phyloP scores from a whole-genome alignment of 2,329 filamentous ascomycete species.

The Parastagonospora nodorum region DNA sequence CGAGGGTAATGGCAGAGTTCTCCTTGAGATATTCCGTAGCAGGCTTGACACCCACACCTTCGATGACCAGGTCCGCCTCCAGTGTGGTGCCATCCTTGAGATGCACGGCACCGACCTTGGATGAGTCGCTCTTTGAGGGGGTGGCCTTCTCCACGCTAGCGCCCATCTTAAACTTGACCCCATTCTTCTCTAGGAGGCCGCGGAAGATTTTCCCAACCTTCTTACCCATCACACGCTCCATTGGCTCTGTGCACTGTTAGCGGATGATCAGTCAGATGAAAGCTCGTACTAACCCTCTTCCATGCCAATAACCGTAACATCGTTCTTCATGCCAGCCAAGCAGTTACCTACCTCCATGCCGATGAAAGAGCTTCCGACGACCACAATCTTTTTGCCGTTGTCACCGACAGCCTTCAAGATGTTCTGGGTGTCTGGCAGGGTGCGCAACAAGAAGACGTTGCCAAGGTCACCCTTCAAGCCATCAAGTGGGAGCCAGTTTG shows the following conservation, averaged over 20 bases:
- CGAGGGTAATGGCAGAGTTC: constrained; percentile 71
- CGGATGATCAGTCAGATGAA: neutral
- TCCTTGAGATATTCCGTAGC: constrained; percentile 81
- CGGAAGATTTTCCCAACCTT: constrained; percentile 82
- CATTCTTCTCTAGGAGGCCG: constrained; percentile 78
- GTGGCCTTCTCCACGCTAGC: constrained; percentile 83
- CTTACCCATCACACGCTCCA: constrained; percentile 84
- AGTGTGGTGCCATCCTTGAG: constrained; percentile 86
- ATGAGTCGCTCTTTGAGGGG: constrained; percentile 68
- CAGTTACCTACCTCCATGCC: constrained; percentile 95
- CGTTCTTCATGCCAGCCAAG: constrained; percentile 75
- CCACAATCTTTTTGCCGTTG: constrained; percentile 87
- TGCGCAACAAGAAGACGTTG: constrained; percentile 86
- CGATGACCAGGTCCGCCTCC: constrained; percentile 85
- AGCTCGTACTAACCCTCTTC: constrained; percentile 59
- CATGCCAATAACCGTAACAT: constrained; percentile 87
- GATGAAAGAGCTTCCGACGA: constrained; percentile 94
- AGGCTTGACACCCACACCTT: constrained; percentile 87
- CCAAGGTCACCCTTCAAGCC: constrained; percentile 80
- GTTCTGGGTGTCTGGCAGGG: constrained; percentile 73
- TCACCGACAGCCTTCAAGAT: constrained; percentile 80
- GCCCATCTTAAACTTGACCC: constrained; percentile 84
- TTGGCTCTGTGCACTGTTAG: constrained; percentile 59
- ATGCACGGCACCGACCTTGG: constrained; percentile 77
- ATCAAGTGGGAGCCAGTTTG: constrained; percentile 74